These are phyloP conservation scores for Salicornia ramosissima DNA, from an alignment of 148 eudicot species.

Conservation along the genomic window DNA sequence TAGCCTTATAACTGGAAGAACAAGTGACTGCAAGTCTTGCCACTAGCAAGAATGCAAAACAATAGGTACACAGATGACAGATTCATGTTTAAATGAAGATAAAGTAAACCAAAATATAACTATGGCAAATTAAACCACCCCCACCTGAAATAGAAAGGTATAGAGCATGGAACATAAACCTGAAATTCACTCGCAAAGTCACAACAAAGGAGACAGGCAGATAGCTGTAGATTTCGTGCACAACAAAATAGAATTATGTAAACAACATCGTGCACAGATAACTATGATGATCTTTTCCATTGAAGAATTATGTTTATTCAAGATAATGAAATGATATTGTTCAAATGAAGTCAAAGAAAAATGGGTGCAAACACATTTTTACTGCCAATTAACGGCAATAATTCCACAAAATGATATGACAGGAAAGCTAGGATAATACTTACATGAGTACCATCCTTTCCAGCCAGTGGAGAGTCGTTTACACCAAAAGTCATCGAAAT, in stretches of 20 bases:
- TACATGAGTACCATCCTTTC: slow-evolving; percentile 94
- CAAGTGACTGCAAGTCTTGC: too few species aligned
- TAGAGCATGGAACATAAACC: too few species aligned
- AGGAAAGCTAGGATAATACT: slow-evolving; percentile 22
- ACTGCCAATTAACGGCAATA: neutral
- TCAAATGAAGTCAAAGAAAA: neutral
- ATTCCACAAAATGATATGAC: neutral
- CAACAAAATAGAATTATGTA: neutral
- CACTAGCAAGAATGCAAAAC: too few species aligned
- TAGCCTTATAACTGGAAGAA: too few species aligned
- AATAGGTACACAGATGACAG: too few species aligned
- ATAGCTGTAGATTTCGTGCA: too few species aligned
- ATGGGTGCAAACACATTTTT: neutral
- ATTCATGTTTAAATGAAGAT: too few species aligned
- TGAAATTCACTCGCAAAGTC: too few species aligned
- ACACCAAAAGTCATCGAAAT: slow-evolving; percentile 99
- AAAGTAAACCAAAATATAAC: too few species aligned
- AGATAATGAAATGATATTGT: neutral
- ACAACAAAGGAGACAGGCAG: neutral
- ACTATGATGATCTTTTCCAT: neutral
- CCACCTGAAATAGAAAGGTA: too few species aligned
- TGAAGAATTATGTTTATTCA: neutral
- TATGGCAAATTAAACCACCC: too few species aligned
- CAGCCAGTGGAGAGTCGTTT: slow-evolving; percentile 97
- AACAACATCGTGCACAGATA: neutral